These are phyloP conservation scores for Zopfochytrium polystomum DNA, from an alignment of 371 early-diverging fungal species.

Conservation along the genomic window DNA sequence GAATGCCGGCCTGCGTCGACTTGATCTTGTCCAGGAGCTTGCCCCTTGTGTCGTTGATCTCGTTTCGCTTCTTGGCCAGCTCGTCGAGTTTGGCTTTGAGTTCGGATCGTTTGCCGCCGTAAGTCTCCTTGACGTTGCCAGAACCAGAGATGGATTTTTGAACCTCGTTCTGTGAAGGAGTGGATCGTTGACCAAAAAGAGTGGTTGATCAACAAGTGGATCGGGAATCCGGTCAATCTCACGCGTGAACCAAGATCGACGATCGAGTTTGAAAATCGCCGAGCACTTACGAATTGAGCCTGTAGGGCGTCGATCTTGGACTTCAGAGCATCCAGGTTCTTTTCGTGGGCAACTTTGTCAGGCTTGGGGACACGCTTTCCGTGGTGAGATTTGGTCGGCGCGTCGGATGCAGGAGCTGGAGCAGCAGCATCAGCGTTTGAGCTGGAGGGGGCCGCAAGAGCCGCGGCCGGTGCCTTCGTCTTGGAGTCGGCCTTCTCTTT, in stretches of 20 bases:
- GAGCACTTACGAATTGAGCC: slow-evolving; percentile 52
- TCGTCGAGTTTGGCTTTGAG: slow-evolving; percentile 60
- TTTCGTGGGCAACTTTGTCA: no score
- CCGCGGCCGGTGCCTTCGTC: no score
- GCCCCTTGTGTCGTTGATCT: slow-evolving; percentile 40
- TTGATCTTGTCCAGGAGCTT: slow-evolving; percentile 62
- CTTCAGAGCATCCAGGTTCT: slow-evolving; percentile 52
- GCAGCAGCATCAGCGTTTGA: no score
- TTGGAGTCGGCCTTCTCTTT: no score
- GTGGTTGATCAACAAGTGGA: neutral
- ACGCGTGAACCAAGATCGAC: slow-evolving; percentile 1
- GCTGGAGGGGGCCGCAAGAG: no score
- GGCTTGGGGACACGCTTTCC: no score
- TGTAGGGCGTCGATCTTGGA: slow-evolving; percentile 56
- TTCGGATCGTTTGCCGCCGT: slow-evolving; percentile 26
- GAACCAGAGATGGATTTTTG: slow-evolving; percentile 47
- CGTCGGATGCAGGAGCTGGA: no score
- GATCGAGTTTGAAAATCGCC: neutral
- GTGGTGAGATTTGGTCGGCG: no score
- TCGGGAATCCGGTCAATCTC: neutral
- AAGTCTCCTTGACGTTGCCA: slow-evolving; percentile 53
- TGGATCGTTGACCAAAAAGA: neutral
- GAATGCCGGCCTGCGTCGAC: slow-evolving; percentile 62
- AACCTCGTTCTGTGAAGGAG: slow-evolving; percentile 36
- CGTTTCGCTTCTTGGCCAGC: slow-evolving; percentile 57